Conservation (phyloP, 106 monocot species). For the Apostasia ramifera region DNA sequence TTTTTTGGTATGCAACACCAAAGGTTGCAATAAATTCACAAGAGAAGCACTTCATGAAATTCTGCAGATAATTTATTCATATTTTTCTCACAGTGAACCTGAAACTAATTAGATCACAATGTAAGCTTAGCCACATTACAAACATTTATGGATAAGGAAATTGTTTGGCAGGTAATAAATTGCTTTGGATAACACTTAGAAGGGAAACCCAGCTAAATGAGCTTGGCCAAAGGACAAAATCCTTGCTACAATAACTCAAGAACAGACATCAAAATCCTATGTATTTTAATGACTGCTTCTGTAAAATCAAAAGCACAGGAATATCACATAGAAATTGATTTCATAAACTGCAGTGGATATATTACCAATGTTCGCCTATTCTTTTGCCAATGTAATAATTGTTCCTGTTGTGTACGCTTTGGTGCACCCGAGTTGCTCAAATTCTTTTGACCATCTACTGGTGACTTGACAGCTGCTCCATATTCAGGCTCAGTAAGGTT, state of each 20-base stretch:
- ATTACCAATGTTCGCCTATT: conserved; percentile 60
- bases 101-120: background rate
- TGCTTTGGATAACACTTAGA: background rate
- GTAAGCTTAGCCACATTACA: background rate
- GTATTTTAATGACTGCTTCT: no score
- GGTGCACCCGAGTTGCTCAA: conserved; percentile 23
- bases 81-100: no score
- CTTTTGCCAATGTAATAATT: conserved; percentile 70
- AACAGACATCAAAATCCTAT: no score
- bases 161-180: background rate
- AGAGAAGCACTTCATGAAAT: no score
- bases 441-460: conserved; percentile 26
- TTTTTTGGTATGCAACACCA: no score
- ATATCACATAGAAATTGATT: no score
- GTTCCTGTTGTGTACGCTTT: conserved; percentile 59
- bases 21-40: no score
- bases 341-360: background rate
- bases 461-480: conserved; percentile 25
- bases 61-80: no score
- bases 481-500: conserved; percentile 46
- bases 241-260: background rate
- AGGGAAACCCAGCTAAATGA: background rate
- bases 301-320: no score
- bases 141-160: background rate
- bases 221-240: background rate